These are phyloP conservation scores for Termitomyces sp. DNA, from an alignment of 768 basidiomycete genomes.

Conservation along the genomic window DNA sequence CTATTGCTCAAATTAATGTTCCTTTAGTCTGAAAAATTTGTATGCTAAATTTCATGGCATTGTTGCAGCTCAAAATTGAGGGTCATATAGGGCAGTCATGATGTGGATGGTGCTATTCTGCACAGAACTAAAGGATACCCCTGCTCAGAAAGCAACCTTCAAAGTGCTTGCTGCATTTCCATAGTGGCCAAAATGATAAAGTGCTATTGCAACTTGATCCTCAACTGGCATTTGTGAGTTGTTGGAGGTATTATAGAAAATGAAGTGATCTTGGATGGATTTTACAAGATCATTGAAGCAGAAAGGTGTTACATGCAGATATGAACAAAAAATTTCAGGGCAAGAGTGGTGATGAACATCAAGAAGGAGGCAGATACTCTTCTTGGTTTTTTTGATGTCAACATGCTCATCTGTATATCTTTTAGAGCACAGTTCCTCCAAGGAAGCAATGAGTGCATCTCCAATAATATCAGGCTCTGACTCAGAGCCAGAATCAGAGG, in stretches of 20 bases:
- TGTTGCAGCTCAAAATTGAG: not conserved
- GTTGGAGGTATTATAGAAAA: conserved; percentile 16
- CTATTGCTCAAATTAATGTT: too few relatives aligned
- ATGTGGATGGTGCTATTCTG: conserved; percentile 10
- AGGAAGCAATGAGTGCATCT: too few relatives aligned
- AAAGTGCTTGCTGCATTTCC: not conserved
- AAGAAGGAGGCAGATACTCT: not conserved
- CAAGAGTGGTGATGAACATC: not conserved
- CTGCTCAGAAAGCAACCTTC: conserved; percentile 13
- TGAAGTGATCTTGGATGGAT: too few relatives aligned
- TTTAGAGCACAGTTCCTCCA: too few relatives aligned
- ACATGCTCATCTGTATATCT: too few relatives aligned
- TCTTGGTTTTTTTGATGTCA: not conserved
- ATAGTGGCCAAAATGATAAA: not conserved
- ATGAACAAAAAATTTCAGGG: not conserved
- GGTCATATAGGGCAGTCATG: not conserved
- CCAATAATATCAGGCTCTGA: too few relatives aligned
- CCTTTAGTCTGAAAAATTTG: too few relatives aligned
- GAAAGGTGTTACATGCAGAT: not conserved
- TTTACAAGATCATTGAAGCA: not conserved
- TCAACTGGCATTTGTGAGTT: conserved; percentile 13
- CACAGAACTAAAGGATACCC: conserved; percentile 12
- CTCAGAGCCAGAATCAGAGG: too few relatives aligned
- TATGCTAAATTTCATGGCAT: too few relatives aligned
- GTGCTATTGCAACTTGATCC: conserved; percentile 13